Conservation (phyloP, 768 basidiomycete genomes). For the Daedaleopsis sinensis region DNA sequence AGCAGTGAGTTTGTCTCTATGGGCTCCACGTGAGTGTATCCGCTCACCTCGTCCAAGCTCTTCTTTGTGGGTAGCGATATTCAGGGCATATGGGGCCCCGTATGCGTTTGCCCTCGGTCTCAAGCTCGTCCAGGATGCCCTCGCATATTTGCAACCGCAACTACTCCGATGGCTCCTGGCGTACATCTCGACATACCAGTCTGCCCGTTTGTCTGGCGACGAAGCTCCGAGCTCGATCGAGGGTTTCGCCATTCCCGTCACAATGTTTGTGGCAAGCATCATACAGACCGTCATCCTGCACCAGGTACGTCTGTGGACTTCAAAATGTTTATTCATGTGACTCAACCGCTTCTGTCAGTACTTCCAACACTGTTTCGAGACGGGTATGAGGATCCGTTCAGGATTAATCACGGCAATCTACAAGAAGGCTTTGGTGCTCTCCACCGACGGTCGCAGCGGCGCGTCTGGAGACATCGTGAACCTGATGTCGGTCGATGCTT, state of each 20-base stretch:
- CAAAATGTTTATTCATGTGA: background rate
- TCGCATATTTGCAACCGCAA: conserved; percentile 88
- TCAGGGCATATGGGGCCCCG: conserved; percentile 76
- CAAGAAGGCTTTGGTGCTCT: conserved; percentile 81
- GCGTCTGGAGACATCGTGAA: conserved; percentile 94
- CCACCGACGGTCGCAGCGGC: conserved; percentile 80
- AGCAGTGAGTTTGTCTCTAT: conserved; percentile 51
- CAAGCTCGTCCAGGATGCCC: conserved; percentile 78
- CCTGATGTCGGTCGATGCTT: conserved; percentile 87
- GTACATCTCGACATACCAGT: conserved; percentile 82
- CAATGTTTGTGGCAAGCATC: conserved; percentile 85
- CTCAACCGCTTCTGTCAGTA: conserved; percentile 53
- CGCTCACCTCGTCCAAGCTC: conserved; percentile 41
- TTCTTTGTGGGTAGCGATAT: conserved; percentile 73
- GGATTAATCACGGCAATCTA: conserved; percentile 88
- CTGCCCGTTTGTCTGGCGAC: conserved; percentile 35
- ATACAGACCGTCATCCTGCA: conserved; percentile 79
- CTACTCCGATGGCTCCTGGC: conserved; percentile 76
- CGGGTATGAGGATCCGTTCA: conserved; percentile 92
- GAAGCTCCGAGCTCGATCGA: conserved; percentile 46
- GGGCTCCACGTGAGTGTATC: background rate
- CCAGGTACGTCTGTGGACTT: conserved; percentile 50
- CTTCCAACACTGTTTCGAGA: conserved; percentile 82
- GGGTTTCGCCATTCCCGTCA: conserved; percentile 74
- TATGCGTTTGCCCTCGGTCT: conserved; percentile 63